These are phyloP conservation scores for Lasiodiplodia theobromae DNA, from an alignment of 2,329 filamentous ascomycete species.

Conservation along the genomic window DNA sequence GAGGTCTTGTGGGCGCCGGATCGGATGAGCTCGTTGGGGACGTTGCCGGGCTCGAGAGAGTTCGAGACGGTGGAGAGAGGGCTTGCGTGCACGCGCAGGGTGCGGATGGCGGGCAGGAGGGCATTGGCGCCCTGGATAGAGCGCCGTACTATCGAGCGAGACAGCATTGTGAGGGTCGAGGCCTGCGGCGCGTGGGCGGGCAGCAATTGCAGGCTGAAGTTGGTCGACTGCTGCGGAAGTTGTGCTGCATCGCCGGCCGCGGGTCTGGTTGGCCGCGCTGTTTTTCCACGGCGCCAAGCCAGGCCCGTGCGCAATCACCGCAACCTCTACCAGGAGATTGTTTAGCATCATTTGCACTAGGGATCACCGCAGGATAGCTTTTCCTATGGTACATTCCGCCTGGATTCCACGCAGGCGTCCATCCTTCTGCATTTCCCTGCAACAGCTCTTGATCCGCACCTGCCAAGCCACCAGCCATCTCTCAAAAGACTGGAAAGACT, in stretches of 20 bases:
- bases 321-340: background rate
- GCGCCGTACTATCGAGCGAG: constrained; percentile 66
- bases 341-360: background rate
- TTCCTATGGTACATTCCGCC: background rate
- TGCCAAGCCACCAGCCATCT: no score
- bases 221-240: constrained; percentile 5
- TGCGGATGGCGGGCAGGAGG: constrained; percentile 59
- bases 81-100: constrained; percentile 59
- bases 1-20: constrained; percentile 50
- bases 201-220: constrained; percentile 4
- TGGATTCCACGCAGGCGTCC: background rate
- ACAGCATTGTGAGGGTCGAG: constrained; percentile 46
- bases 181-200: constrained; percentile 1
- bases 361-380: background rate
- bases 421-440: background rate
- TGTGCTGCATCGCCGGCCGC: constrained; percentile 1
- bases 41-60: constrained; percentile 46
- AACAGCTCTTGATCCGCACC: background rate
- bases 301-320: background rate
- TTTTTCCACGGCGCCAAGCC: background rate
- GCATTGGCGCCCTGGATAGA: constrained; percentile 67
- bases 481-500: background rate
- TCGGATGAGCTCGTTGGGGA: constrained; percentile 54
- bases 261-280: constrained; percentile 11
- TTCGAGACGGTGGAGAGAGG: constrained; percentile 48